Evolutionary conservation across 768 basidiomycete species (phyloP).

Genomic region (Suillus subluteus): DNA sequence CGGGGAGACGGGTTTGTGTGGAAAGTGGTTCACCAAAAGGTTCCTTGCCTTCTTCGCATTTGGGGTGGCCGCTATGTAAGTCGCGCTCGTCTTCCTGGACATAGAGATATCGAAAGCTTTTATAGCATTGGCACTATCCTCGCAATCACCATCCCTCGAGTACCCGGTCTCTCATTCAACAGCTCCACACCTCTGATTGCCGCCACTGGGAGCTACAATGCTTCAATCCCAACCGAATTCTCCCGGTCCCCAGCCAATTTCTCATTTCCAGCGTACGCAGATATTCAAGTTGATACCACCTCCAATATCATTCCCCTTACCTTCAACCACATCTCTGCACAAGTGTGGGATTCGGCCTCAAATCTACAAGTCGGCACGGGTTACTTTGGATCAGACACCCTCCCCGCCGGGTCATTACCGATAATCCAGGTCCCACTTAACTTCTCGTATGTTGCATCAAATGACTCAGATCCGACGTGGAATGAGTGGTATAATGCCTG

Average conservation of each 20-base stretch:
- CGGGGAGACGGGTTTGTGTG: conserved; percentile 80
- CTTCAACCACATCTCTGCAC: conserved; percentile 67
- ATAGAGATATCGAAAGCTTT: conserved; percentile 11
- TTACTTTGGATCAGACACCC: conserved; percentile 54
- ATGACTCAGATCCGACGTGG: conserved; percentile 86
- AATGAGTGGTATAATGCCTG: conserved; percentile 78
- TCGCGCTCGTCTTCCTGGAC: conserved; percentile 17
- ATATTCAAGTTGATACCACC: conserved; percentile 76
- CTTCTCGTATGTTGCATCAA: conserved; percentile 81
- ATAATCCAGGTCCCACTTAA: conserved; percentile 74
- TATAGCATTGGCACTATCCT: conserved; percentile 68
- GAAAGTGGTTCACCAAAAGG: conserved; percentile 75
- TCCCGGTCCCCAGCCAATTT: conserved; percentile 86
- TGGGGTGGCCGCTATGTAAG: conserved; percentile 58
- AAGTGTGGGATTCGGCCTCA: conserved; percentile 72
- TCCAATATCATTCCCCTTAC: conserved; percentile 78
- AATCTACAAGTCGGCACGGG: conserved; percentile 69
- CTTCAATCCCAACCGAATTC: conserved; percentile 64
- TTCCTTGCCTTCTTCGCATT: conserved; percentile 73
- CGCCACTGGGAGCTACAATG: conserved; percentile 62
- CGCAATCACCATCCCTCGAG: conserved; percentile 82
- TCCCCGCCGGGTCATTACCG: conserved; percentile 71
- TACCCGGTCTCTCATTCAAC: conserved; percentile 72
- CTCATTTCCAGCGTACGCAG: conserved; percentile 78
- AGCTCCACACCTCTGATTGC: conserved; percentile 54